Evolutionary conservation across 2,329 filamentous ascomycete species (phyloP).

Genomic region (Penicillium sp.): DNA sequence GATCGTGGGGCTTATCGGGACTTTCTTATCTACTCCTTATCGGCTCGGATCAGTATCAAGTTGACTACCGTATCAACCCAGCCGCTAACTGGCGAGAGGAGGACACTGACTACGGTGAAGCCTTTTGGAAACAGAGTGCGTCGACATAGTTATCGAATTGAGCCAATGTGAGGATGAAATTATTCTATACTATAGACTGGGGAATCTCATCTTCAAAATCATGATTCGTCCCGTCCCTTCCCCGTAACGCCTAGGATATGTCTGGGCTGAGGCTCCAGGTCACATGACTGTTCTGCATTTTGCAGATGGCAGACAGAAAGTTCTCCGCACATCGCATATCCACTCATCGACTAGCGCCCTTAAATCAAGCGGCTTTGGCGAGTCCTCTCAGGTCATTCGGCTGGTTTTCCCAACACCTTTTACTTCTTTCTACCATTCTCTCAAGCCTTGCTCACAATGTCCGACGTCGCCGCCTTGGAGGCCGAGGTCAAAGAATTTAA

Average conservation of each 20-base stretch:
- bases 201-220: too few relatives aligned
- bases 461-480: conserved; percentile 48
- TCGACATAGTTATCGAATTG: neutral
- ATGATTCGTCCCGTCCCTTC: too few relatives aligned
- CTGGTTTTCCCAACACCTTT: neutral
- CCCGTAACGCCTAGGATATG: neutral
- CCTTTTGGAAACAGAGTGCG: too few relatives aligned
- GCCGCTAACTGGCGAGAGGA: too few relatives aligned
- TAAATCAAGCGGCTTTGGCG: neutral
- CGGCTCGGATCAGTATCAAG: too few relatives aligned
- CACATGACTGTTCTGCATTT: conserved; percentile 1
- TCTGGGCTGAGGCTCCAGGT: neutral
- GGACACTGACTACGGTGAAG: too few relatives aligned
- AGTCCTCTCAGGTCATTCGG: neutral
- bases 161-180: neutral
- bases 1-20: neutral
- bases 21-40: neutral
- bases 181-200: too few relatives aligned
- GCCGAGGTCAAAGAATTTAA: conserved; percentile 62
- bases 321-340: conserved; percentile 3
- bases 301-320: neutral
- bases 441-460: conserved; percentile 36
- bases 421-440: neutral
- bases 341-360: conserved; percentile 2
- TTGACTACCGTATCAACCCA: too few relatives aligned